These are phyloP conservation scores for Neonectria punicea DNA, from an alignment of 2,329 filamentous ascomycete genomes.

Conservation along the genomic window DNA sequence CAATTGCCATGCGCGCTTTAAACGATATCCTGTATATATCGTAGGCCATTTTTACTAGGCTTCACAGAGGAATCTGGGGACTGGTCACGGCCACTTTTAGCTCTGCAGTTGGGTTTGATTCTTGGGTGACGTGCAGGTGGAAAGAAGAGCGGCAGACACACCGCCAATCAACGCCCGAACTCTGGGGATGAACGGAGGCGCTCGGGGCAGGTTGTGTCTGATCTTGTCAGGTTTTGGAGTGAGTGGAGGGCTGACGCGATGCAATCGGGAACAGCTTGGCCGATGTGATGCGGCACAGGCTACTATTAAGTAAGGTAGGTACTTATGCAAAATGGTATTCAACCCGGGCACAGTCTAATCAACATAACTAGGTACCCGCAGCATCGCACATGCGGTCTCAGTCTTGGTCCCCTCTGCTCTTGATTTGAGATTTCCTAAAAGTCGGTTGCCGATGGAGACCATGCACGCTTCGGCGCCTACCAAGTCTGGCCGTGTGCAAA, in stretches of 20 bases:
- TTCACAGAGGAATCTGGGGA: slow-evolving; percentile 17
- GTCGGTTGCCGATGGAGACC: slow-evolving; percentile 7
- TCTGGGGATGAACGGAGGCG: slow-evolving; percentile 27
- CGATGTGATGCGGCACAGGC: neutral
- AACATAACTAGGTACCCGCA: neutral
- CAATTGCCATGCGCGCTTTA: neutral
- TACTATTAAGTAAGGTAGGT: neutral
- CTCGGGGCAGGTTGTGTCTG: slow-evolving; percentile 38
- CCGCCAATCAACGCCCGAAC: slow-evolving; percentile 35
- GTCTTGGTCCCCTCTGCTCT: slow-evolving; percentile 6
- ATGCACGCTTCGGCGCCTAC: slow-evolving; percentile 13
- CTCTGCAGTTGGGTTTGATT: slow-evolving; percentile 20
- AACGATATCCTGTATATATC: neutral
- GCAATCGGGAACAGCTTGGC: slow-evolving; percentile 1
- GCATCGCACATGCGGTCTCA: neutral
- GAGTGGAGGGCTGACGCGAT: slow-evolving; percentile 2
- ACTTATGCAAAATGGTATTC: neutral
- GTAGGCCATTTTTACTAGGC: neutral
- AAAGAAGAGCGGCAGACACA: slow-evolving; percentile 23
- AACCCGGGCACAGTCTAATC: too few species aligned
- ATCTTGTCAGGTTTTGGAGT: slow-evolving; percentile 18
- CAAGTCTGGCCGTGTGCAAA: slow-evolving; percentile 12
- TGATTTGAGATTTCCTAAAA: slow-evolving; percentile 4
- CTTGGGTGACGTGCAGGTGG: slow-evolving; percentile 35
- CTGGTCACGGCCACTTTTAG: slow-evolving; percentile 15